A percentile compares a stretch with the other conserved stretches of the same genome.
These are phyloP conservation scores for Fusarium devonianum DNA, from an alignment of 2,329 filamentous ascomycete genomes.

Conservation along the genomic window DNA sequence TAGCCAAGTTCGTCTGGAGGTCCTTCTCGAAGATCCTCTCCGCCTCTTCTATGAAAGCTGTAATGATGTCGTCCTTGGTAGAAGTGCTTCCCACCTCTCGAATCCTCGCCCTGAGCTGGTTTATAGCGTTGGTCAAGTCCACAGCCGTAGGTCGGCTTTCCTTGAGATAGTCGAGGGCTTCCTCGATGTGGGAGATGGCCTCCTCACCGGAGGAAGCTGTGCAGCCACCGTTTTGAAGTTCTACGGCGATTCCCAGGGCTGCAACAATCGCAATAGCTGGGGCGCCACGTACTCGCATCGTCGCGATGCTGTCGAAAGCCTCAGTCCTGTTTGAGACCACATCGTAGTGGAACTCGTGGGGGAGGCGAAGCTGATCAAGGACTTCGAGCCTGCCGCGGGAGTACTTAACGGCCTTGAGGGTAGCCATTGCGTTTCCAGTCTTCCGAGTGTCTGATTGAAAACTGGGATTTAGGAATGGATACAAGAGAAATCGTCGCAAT, in stretches of 20 bases:
- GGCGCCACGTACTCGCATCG: conserved; percentile 80
- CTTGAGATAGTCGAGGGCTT: conserved; percentile 84
- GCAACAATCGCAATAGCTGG: conserved; percentile 99
- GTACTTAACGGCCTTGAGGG: conserved; percentile 81
- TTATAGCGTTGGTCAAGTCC: conserved; percentile 88
- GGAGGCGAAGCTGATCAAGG: conserved; percentile 82
- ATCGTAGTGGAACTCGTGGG: conserved; percentile 82
- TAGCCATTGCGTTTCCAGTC: conserved; percentile 52
- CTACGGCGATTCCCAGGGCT: conserved; percentile 84
- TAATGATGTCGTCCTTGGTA: conserved; percentile 62
- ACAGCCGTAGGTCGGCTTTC: conserved; percentile 93
- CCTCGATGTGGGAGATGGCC: conserved; percentile 74
- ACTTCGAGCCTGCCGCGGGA: conserved; percentile 75
- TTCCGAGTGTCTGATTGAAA: not conserved
- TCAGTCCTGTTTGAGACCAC: conserved; percentile 72
- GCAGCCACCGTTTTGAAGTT: conserved; percentile 66
- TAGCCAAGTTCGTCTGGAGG: conserved; percentile 83
- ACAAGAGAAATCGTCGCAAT: not conserved
- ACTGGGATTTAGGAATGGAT: not conserved
- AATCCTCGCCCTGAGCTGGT: conserved; percentile 75
- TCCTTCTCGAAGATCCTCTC: conserved; percentile 89
- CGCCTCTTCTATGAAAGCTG: conserved; percentile 78
- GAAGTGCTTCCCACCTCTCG: conserved; percentile 54
- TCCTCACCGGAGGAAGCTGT: conserved; percentile 58
- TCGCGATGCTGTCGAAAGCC: conserved; percentile 82